A percentile compares a stretch with the other conserved stretches of the same genome.
These are phyloP conservation scores for Gossypium bickii DNA, from an alignment of 345 rosid genomes.

Conservation along the genomic window DNA sequence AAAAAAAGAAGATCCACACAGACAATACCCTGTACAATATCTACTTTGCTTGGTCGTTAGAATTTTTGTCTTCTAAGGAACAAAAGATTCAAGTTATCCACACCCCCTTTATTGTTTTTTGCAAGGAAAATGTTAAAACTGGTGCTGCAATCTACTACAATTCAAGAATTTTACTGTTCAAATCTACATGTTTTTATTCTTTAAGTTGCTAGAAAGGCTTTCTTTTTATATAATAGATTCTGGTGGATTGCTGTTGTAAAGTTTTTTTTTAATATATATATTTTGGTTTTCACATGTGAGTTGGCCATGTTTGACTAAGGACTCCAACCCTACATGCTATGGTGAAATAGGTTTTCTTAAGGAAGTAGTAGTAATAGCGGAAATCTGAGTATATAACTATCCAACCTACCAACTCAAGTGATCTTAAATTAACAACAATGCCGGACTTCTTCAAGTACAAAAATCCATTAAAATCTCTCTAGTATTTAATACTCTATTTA, in stretches of 20 bases:
- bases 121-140: not conserved
- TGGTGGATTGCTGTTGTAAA: not conserved
- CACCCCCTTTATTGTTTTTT: not conserved
- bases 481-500: no score
- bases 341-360: not conserved
- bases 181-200: not conserved
- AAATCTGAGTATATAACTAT: not conserved
- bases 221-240: not conserved
- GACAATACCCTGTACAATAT: not conserved
- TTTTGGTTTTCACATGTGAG: not conserved
- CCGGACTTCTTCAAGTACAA: no score
- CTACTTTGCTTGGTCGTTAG: not conserved
- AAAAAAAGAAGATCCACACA: no score
- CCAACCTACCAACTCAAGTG: not conserved
- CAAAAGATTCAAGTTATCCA: not conserved
- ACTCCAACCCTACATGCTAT: not conserved
- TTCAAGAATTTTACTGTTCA: not conserved
- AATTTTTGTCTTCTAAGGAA: conserved; percentile 2
- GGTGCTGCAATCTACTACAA: not conserved
- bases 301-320: not conserved
- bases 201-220: not conserved
- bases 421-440: not conserved
- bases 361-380: not conserved
- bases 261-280: no score
- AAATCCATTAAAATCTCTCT: no score